phyloP scores from a whole-genome alignment of 2,329 filamentous ascomycete genomes.

The Fusarium tanahbumbuense region DNA sequence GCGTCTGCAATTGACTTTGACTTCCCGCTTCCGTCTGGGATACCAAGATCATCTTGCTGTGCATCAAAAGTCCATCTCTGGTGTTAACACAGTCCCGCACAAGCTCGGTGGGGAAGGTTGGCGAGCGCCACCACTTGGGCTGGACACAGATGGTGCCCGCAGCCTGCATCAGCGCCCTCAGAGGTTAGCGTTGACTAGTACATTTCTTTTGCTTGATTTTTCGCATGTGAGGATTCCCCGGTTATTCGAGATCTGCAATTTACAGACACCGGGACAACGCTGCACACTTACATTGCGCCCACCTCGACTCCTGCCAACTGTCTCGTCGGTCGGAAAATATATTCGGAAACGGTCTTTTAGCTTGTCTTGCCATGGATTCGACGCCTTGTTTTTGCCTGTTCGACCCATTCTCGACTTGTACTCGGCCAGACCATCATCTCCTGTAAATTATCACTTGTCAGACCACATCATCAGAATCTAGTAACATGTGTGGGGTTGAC shows the following conservation, averaged over 20 bases:
- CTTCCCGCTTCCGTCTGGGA: slow-evolving; percentile 26
- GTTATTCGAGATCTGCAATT: slow-evolving; percentile 30
- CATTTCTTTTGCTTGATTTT: slow-evolving; percentile 20
- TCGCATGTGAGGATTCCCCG: slow-evolving; percentile 35
- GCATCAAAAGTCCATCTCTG: slow-evolving; percentile 80
- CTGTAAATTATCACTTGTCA: slow-evolving; percentile 37
- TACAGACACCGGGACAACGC: slow-evolving; percentile 2
- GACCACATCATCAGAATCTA: slow-evolving; percentile 26
- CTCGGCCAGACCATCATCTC: slow-evolving; percentile 58
- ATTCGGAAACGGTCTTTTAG: slow-evolving; percentile 70
- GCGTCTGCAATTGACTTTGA: slow-evolving; percentile 25
- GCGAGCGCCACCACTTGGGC: slow-evolving; percentile 75
- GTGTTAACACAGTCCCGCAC: slow-evolving; percentile 81
- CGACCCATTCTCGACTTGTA: slow-evolving; percentile 55
- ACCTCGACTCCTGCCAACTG: slow-evolving; percentile 73
- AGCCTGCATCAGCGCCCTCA: slow-evolving; percentile 60
- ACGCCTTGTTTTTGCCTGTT: slow-evolving; percentile 42
- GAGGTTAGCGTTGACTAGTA: slow-evolving; percentile 39
- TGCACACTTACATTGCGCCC: slow-evolving; percentile 62
- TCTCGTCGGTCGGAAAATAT: slow-evolving; percentile 83
- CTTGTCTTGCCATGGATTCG: slow-evolving; percentile 35
- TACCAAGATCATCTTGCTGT: slow-evolving; percentile 81
- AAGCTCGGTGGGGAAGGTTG: slow-evolving; percentile 76
- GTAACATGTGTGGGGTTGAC: slow-evolving; percentile 28
- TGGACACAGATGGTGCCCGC: slow-evolving; percentile 88